These are phyloP conservation scores for Aspergillus baeticus DNA, from an alignment of 495 filamentous ascomycete species.

Conservation along the genomic window DNA sequence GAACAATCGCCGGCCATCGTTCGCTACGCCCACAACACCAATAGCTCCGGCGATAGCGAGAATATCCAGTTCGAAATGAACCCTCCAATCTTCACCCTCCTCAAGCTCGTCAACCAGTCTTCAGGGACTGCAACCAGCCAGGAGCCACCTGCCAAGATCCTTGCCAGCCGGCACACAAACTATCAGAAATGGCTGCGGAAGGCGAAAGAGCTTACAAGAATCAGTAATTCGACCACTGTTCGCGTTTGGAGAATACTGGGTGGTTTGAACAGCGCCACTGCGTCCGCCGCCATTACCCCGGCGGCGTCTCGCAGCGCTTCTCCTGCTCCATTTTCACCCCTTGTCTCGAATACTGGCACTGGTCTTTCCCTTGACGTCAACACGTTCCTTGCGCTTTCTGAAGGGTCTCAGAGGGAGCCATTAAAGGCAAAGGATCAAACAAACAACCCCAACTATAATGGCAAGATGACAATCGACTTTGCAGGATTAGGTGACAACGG, in stretches of 20 bases:
- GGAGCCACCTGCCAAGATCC: slow-evolving; percentile 55
- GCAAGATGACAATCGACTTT: slow-evolving; percentile 57
- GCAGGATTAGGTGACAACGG: slow-evolving; percentile 67
- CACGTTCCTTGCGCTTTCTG: slow-evolving; percentile 65
- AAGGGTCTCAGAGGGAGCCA: slow-evolving; percentile 66
- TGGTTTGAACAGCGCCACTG: slow-evolving; percentile 39
- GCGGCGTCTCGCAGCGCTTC: slow-evolving; percentile 56
- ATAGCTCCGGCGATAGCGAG: slow-evolving; percentile 48
- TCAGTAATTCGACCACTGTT: slow-evolving; percentile 70
- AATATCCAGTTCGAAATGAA: slow-evolving; percentile 82
- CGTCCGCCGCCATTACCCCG: slow-evolving; percentile 55
- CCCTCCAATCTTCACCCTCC: slow-evolving; percentile 82
- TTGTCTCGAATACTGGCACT: slow-evolving; percentile 53
- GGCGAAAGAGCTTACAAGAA: slow-evolving; percentile 61
- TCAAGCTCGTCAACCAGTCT: slow-evolving; percentile 66
- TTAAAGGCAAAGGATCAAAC: slow-evolving; percentile 71
- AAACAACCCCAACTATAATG: slow-evolving; percentile 74
- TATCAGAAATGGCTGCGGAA: slow-evolving; percentile 73
- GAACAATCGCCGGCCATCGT: slow-evolving; percentile 69
- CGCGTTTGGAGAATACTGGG: slow-evolving; percentile 73
- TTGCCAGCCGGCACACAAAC: slow-evolving; percentile 64
- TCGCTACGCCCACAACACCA: slow-evolving; percentile 75
- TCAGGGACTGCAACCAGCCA: slow-evolving; percentile 55
- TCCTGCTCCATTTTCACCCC: slow-evolving; percentile 39
- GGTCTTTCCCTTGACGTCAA: slow-evolving; percentile 71